Evolutionary conservation across 1,139 yeast species (phyloP).

Genomic region (Cylindricascospora bacillispora): DNA sequence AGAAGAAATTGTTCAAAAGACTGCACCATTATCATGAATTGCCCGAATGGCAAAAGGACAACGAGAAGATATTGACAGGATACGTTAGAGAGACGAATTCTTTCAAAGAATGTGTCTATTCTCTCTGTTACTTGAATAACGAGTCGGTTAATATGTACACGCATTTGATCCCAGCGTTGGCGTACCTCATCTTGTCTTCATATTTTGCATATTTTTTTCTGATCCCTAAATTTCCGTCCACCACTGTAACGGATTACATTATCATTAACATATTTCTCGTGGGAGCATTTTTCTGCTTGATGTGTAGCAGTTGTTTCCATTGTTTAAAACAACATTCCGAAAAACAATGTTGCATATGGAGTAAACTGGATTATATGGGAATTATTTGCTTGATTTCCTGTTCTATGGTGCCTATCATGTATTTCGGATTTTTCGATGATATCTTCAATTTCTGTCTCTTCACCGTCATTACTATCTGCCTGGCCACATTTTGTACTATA

Average conservation of each 20-base stretch:
- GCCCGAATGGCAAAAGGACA: conserved; percentile 80
- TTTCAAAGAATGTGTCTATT: conserved; percentile 36
- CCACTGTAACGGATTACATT: conserved; percentile 34
- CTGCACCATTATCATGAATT: conserved; percentile 34
- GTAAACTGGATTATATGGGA: conserved; percentile 79
- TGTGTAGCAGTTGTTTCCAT: conserved; percentile 70
- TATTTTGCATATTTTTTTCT: conserved; percentile 21
- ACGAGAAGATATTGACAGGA: conserved; percentile 60
- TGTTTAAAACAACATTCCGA: conserved; percentile 67
- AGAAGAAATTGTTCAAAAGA: no score
- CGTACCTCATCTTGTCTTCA: conserved; percentile 26
- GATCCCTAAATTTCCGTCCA: conserved; percentile 35
- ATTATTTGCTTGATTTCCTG: conserved; percentile 67
- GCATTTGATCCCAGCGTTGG: conserved; percentile 57
- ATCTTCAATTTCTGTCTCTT: conserved; percentile 34
- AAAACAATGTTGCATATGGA: conserved; percentile 41
- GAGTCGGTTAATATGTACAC: conserved; percentile 75
- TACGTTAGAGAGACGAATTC: conserved; percentile 61
- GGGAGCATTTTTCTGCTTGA: conserved; percentile 49
- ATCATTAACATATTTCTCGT: conserved; percentile 34
- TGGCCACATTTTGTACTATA: conserved; percentile 52
- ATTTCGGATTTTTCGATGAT: conserved; percentile 53
- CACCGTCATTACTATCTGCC: conserved; percentile 34
- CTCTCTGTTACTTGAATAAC: conserved; percentile 62
- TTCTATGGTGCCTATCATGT: conserved; percentile 59